A percentile compares a stretch with the other conserved stretches of the same genome.
Conservation (phyloP, 2,329 filamentous ascomycete species). For the Periconia macrospinosa region DNA sequence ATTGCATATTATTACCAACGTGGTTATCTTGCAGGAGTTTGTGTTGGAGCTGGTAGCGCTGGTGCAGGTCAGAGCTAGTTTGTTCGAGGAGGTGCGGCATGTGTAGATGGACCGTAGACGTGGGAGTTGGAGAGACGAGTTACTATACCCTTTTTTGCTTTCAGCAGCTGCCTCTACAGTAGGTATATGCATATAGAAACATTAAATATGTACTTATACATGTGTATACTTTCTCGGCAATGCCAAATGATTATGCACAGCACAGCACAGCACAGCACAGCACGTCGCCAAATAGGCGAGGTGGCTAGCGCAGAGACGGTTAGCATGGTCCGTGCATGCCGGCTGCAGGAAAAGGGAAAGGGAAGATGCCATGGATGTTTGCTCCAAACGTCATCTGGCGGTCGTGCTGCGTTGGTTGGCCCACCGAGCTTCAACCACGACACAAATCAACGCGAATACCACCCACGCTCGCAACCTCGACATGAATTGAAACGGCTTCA, state of each 20-base stretch:
- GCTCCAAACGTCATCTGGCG: conserved; percentile 9
- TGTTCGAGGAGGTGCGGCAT: conserved; percentile 51
- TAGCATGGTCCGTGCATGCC: neutral
- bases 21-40: conserved; percentile 55
- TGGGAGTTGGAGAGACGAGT: neutral
- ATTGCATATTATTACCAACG: conserved; percentile 54
- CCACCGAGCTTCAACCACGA: neutral
- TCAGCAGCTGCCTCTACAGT: neutral
- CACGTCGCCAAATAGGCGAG: no score
- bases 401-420: neutral
- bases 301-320: no score
- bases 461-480: neutral
- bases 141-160: conserved; percentile 3
- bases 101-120: conserved; percentile 20
- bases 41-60: conserved; percentile 53
- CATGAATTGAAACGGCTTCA: neutral
- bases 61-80: conserved; percentile 51
- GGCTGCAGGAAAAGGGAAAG: neutral
- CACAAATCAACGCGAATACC: neutral
- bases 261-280: no score
- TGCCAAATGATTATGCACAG: no score
- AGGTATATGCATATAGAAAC: neutral
- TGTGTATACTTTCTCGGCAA: no score
- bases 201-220: neutral
- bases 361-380: neutral